phyloP scores from a whole-genome alignment of 2,329 filamentous ascomycete species.

The Daldinia sp. region DNA sequence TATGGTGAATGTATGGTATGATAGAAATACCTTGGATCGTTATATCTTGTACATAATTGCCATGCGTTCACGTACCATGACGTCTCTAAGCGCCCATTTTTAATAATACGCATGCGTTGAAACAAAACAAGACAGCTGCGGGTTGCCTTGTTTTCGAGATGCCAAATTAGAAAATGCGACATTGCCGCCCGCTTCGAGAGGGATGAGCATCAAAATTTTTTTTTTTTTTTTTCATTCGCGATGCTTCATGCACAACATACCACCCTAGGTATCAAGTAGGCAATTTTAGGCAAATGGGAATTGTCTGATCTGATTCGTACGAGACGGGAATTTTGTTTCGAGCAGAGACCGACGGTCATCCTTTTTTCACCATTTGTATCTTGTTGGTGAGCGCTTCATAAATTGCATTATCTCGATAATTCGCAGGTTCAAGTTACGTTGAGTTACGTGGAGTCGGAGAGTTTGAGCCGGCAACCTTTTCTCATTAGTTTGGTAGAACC shows the following conservation, averaged over 20 bases:
- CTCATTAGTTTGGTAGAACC: neutral
- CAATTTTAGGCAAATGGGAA: conserved; percentile 3
- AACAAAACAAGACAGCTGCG: conserved; percentile 33
- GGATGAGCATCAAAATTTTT: conserved; percentile 6
- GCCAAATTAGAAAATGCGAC: conserved; percentile 34
- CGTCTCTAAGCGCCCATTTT: conserved; percentile 28
- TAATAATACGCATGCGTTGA: conserved; percentile 25
- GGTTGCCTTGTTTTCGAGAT: conserved; percentile 24
- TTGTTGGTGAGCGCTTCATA: conserved; percentile 3
- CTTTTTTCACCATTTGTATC: neutral
- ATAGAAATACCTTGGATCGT: too few relatives aligned
- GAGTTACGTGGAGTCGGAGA: conserved; percentile 22
- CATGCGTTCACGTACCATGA: conserved; percentile 13
- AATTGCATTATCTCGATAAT: conserved; percentile 22
- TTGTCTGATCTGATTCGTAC: conserved; percentile 27
- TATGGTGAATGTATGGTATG: too few relatives aligned
- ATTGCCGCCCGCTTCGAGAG: conserved; percentile 8
- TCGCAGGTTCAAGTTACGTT: neutral
- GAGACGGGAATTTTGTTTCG: conserved; percentile 34
- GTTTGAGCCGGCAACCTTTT: conserved; percentile 18
- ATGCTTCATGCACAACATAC: conserved; percentile 30
- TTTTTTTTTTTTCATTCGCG: too few relatives aligned
- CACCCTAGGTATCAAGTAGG: neutral
- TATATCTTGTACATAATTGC: conserved; percentile 1
- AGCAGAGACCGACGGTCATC: conserved; percentile 14